Base-by-base conservation (phyloP, 2,329 filamentous ascomycete genomes). In the Calonectria multiphialidica region DNA sequence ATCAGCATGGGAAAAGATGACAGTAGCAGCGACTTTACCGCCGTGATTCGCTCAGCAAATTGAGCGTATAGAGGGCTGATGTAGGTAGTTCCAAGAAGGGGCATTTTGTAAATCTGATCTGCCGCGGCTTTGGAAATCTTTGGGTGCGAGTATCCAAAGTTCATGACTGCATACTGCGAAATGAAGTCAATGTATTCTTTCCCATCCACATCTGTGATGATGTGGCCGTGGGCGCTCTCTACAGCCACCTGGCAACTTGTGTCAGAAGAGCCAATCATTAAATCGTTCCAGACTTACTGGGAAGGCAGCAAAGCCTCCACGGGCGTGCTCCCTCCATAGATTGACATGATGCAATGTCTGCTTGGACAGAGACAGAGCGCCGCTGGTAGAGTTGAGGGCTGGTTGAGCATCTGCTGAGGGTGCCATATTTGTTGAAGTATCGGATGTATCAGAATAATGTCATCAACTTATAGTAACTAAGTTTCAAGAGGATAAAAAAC, bases 151-250 rank as follows among this genome's bases (percentile, higher is more conserved):
- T 71, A 71, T 35, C 71, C 71, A 59, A 70, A 70, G 40, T 70
- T 72, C 21, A 72, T 44, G 37, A 72, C 71, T 1, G 71, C 28
- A 28, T 66, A 66, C 10, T 70, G 67, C 3, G 61, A 62, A 40
- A 72, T 70, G 23, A 70, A 70, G 67, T 72, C 71, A n/a, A 72
- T 72, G 55, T 72, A 72, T 30, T 70, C 42, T 30, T 70, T 70
- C 1, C 71, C 71, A 47, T 72, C 71, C 2, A 72, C 62, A 16
- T 72, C 71, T 6, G 45, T 70, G 37, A 70, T 66, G 62, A 63
- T 66, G 53, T 70, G 71, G 44, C 47, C 62, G 9, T 53, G 25
- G 16, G 62, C 67, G 28, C 67, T 66, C 53, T 72, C 67, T 2
- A 72, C 44, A 2, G 61, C 61, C 3, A 72, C 70, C 70, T 72